Conservation (phyloP, 2,329 filamentous ascomycete species). For the Cladosporium sp. region DNA sequence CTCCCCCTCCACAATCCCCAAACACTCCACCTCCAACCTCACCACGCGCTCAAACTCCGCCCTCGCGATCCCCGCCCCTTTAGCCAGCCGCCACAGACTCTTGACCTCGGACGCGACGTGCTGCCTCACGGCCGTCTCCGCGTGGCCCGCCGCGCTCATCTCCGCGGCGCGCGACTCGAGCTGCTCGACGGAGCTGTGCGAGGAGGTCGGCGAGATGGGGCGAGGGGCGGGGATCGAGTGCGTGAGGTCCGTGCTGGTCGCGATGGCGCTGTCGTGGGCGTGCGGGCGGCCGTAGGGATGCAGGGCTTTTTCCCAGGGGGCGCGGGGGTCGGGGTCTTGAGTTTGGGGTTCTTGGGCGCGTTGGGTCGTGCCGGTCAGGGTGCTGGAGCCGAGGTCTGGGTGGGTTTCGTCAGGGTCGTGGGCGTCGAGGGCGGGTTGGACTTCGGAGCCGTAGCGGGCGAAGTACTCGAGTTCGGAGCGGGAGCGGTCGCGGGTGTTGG, state of each 20-base stretch:
- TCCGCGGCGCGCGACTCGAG: conserved; percentile 40
- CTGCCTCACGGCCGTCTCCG: conserved; percentile 69
- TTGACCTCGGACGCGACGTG: conserved; percentile 72
- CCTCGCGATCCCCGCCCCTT: conserved; percentile 63
- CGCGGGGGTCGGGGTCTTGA: conserved; percentile 1
- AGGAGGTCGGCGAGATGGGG: conserved; percentile 41
- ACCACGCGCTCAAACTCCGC: conserved; percentile 70
- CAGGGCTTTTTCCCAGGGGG: conserved; percentile 10
- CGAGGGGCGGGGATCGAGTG: conserved; percentile 35
- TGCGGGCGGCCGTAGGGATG: conserved; percentile 10
- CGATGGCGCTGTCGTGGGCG: conserved; percentile 34
- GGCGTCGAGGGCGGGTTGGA: conserved; percentile 74
- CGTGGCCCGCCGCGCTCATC: conserved; percentile 28
- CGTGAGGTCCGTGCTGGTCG: conserved; percentile 48
- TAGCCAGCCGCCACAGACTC: conserved; percentile 66
- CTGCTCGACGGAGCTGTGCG: conserved; percentile 47
- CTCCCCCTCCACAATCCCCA: conserved; percentile 61
- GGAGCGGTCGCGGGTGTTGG: conserved; percentile 10
- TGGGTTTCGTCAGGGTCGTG: conserved; percentile 71
- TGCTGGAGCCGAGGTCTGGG: conserved; percentile 42
- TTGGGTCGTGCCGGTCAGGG: conserved; percentile 51
- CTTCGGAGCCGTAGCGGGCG: conserved; percentile 64
- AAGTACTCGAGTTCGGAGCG: conserved; percentile 65
- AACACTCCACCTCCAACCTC: conserved; percentile 62
- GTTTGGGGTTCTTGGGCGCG: too few relatives aligned